Conservation (phyloP, 2,329 filamentous ascomycete species). For the Colletotrichum trifolii region DNA sequence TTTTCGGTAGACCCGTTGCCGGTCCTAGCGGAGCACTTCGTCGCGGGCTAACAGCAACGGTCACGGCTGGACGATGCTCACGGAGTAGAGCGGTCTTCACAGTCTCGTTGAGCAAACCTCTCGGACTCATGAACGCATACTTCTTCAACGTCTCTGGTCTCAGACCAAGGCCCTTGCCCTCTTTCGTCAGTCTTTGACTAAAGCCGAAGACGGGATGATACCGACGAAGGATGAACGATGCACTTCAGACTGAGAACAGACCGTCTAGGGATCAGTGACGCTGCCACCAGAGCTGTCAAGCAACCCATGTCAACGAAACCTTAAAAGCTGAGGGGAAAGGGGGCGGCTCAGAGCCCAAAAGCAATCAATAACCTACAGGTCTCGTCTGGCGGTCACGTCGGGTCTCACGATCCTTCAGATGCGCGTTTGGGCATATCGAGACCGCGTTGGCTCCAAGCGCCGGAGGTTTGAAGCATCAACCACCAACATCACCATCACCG, state of each 20-base stretch:
- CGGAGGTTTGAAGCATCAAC: not conserved
- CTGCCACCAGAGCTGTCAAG: conserved; percentile 23
- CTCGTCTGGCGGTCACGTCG: conserved; percentile 11
- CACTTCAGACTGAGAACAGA: conserved; percentile 27
- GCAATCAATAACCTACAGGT: not conserved
- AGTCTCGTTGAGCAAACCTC: conserved; percentile 5
- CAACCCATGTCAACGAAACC: conserved; percentile 31
- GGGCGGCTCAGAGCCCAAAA: conserved; percentile 7
- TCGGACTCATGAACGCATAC: conserved; percentile 24
- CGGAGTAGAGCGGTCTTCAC: not conserved
- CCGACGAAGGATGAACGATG: conserved; percentile 31
- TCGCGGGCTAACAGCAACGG: not conserved
- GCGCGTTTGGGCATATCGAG: conserved; percentile 19
- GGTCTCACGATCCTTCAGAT: conserved; percentile 13
- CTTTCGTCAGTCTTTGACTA: conserved; percentile 9
- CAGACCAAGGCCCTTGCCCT: conserved; percentile 11
- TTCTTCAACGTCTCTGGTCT: conserved; percentile 12
- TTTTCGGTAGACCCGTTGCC: not conserved
- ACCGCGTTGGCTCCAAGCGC: conserved; percentile 13
- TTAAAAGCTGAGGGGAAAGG: conserved; percentile 15
- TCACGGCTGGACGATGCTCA: conserved; percentile 7
- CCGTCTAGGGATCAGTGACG: conserved; percentile 27
- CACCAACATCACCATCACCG: conserved; percentile 1
- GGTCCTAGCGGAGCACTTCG: conserved; percentile 3
- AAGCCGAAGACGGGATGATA: conserved; percentile 11